These are phyloP conservation scores for Arthromyces matolae DNA, from an alignment of 768 basidiomycete genomes.

Conservation along the genomic window DNA sequence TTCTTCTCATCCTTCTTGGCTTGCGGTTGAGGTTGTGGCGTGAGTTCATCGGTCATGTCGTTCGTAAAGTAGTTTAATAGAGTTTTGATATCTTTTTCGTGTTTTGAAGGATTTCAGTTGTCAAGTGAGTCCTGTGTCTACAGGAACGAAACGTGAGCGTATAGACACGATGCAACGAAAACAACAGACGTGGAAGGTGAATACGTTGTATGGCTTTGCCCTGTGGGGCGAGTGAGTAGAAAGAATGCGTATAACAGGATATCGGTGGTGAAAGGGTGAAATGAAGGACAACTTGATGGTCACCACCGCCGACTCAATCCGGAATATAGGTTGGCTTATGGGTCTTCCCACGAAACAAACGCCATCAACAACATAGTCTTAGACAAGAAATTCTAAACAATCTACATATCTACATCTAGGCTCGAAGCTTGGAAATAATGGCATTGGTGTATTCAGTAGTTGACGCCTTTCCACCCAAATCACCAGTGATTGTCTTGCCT, in stretches of 20 bases:
- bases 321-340: conserved; percentile 22
- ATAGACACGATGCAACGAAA: too few relatives aligned
- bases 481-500: conserved; percentile 92
- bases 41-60: conserved; percentile 84
- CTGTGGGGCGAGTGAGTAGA: conserved; percentile 84
- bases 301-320: conserved; percentile 23
- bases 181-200: conserved; percentile 15
- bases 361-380: too few relatives aligned
- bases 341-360: conserved; percentile 36
- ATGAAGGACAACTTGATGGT: conserved; percentile 46
- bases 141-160: too few relatives aligned
- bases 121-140: conserved; percentile 30
- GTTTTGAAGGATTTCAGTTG: conserved; percentile 31
- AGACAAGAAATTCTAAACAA: too few relatives aligned
- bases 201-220: conserved; percentile 56
- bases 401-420: conserved; percentile 9
- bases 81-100: conserved; percentile 49
- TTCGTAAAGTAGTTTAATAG: conserved; percentile 59
- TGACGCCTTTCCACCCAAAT: conserved; percentile 88
- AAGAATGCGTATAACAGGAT: conserved; percentile 46
- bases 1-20: conserved; percentile 77
- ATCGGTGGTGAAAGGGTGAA: conserved; percentile 44
- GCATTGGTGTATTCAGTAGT: conserved; percentile 88
- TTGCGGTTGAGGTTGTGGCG: conserved; percentile 51
- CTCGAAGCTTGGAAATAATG: conserved; percentile 70